phyloP scores from a whole-genome alignment of 345 rosid genomes.

The Viola odorata region DNA sequence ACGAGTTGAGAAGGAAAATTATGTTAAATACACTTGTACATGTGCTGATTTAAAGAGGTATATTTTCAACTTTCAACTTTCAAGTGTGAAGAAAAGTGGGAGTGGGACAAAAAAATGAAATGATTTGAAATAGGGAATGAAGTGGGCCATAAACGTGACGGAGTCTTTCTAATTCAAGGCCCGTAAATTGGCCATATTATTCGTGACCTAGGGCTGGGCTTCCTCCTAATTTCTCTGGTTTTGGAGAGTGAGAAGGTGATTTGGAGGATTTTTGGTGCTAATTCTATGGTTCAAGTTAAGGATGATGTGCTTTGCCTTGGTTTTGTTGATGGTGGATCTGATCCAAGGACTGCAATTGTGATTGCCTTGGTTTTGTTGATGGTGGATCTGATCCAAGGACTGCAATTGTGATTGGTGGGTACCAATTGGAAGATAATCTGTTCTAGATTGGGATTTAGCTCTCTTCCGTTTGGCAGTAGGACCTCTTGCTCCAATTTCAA shows the following conservation, averaged over 20 bases:
- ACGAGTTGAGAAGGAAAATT: too few relatives aligned
- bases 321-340: background rate
- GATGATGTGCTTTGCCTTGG: background rate
- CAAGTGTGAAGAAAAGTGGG: too few relatives aligned
- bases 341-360: slow-evolving; percentile 1
- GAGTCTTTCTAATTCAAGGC: too few relatives aligned
- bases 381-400: background rate
- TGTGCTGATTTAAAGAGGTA: too few relatives aligned
- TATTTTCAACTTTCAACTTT: too few relatives aligned
- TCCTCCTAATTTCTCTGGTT: background rate
- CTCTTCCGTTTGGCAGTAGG: background rate
- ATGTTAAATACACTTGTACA: too few relatives aligned
- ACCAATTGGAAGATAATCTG: slow-evolving; percentile 3
- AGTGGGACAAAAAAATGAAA: too few relatives aligned
- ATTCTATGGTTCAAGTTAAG: background rate
- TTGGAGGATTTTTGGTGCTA: background rate
- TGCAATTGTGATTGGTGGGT: slow-evolving; percentile 2
- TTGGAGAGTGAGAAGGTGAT: slow-evolving; percentile 2
- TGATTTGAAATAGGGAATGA: too few relatives aligned
- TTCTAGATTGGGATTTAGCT: slow-evolving; percentile 2
- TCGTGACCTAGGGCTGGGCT: too few relatives aligned
- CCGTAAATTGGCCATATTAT: too few relatives aligned
- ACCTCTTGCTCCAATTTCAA: slow-evolving; percentile 3
- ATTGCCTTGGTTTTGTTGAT: slow-evolving; percentile 1
- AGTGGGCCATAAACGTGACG: too few relatives aligned